Evolutionary conservation across 108 stramenopile genomes (phyloP).

Genomic region (Pseudonitzschia multiseries): DNA sequence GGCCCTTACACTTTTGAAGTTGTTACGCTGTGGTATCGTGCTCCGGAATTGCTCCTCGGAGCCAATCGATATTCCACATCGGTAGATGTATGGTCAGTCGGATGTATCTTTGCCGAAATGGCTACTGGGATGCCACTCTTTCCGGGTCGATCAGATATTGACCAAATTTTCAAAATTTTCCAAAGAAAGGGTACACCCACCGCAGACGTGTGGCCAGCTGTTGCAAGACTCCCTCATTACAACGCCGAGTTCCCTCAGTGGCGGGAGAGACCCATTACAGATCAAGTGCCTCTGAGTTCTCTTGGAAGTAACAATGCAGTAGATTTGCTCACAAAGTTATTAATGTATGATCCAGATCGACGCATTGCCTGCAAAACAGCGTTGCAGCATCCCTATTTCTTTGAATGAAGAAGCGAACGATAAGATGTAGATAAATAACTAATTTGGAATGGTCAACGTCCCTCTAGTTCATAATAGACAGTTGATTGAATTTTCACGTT

Average conservation of each 20-base stretch:
- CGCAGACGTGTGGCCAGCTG: slow-evolving; percentile 83
- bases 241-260: slow-evolving; percentile 90
- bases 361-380: slow-evolving; percentile 84
- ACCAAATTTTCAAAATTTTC: slow-evolving; percentile 91
- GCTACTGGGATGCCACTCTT: slow-evolving; percentile 88
- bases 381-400: slow-evolving; percentile 83
- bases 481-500: too few relatives aligned
- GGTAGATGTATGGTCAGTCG: slow-evolving; percentile 95
- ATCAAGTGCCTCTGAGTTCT: slow-evolving; percentile 70
- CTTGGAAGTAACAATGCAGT: slow-evolving; percentile 68
- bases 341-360: slow-evolving; percentile 85
- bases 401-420: slow-evolving; percentile 26
- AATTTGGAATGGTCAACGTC: neutral
- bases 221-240: slow-evolving; percentile 88
- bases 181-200: slow-evolving; percentile 92
- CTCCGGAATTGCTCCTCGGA: slow-evolving; percentile 95
- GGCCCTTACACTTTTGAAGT: slow-evolving; percentile 90
- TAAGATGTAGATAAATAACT: neutral
- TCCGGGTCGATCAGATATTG: slow-evolving; percentile 83
- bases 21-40: slow-evolving; percentile 98
- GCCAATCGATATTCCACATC: slow-evolving; percentile 84
- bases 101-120: slow-evolving; percentile 98
- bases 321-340: slow-evolving; percentile 75
- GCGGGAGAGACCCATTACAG: slow-evolving; percentile 79
- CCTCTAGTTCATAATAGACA: neutral